Percentiles rank a stretch among this genome's conserved stretches.
Conservation (phyloP, 352 stramenopile genomes). For the Phytopythium aichiense region DNA sequence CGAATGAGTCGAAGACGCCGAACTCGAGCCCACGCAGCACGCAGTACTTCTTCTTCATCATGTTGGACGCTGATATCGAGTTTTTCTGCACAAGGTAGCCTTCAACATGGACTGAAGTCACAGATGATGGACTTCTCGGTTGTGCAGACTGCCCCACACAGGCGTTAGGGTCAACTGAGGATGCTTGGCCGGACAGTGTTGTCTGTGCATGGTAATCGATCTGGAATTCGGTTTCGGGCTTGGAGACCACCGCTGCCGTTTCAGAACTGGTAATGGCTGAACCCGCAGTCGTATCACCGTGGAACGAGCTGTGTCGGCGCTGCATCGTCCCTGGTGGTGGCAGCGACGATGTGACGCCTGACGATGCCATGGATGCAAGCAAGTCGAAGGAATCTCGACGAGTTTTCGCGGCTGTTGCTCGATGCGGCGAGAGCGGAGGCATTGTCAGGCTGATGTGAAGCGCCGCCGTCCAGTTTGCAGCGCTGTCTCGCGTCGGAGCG, state of each 20-base stretch:
- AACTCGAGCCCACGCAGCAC: constrained; percentile 40
- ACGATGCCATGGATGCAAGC: constrained; percentile 13
- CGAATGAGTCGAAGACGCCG: constrained; percentile 38
- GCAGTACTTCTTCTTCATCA: constrained; percentile 69
- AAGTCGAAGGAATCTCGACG: constrained; percentile 74
- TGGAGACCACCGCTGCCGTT: neutral
- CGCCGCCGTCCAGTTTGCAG: constrained; percentile 62
- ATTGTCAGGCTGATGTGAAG: constrained; percentile 74
- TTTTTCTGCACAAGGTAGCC: constrained; percentile 56
- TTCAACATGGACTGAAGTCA: constrained; percentile 31
- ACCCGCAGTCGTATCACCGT: neutral
- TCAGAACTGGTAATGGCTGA: neutral
- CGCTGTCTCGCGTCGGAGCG: constrained; percentile 56
- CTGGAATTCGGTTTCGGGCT: neutral
- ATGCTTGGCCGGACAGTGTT: neutral
- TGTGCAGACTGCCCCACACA: neutral
- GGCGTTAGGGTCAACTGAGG: neutral
- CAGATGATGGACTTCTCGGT: neutral
- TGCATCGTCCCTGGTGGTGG: neutral
- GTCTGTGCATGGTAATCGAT: neutral
- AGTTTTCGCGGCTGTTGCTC: constrained; percentile 52
- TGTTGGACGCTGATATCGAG: constrained; percentile 13
- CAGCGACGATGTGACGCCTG: neutral
- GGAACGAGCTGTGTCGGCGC: constrained; percentile 4
- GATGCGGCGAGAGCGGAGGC: constrained; percentile 69